Conservation (phyloP, 2,329 filamentous ascomycete species). For the Colletotrichum neosansevieriae region DNA sequence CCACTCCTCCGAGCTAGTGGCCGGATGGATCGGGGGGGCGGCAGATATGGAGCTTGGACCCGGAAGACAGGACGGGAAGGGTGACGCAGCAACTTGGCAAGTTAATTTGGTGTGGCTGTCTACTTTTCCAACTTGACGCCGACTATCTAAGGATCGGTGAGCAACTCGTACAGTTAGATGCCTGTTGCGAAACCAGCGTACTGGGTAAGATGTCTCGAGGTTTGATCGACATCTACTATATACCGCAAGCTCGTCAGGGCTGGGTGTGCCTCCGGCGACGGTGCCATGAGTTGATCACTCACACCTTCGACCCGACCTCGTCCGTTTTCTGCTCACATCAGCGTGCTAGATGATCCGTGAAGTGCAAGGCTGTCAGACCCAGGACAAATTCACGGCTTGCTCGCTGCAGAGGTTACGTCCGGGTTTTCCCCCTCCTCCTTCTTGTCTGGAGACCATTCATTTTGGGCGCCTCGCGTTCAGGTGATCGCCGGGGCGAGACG, state of each 20-base stretch:
- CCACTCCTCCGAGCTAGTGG: conserved; percentile 9
- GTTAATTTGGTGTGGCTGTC: conserved; percentile 8
- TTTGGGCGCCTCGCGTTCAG: conserved; percentile 19
- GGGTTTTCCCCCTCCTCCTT: not conserved
- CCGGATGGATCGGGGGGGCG: conserved; percentile 13
- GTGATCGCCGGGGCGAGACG: conserved; percentile 20
- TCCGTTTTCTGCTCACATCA: not conserved
- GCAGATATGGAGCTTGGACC: conserved; percentile 20
- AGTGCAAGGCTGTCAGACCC: not conserved
- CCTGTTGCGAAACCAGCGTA: not conserved
- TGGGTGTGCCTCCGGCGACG: not conserved
- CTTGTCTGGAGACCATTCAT: conserved; percentile 17
- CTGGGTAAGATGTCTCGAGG: conserved; percentile 1
- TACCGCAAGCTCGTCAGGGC: conserved; percentile 14
- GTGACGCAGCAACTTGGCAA: conserved; percentile 28
- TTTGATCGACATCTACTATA: not conserved
- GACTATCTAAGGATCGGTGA: conserved; percentile 5
- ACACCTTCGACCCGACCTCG: not conserved
- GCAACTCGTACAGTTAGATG: not conserved
- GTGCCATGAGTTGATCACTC: not conserved
- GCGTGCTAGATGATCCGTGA: not conserved
- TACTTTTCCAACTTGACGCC: conserved; percentile 11
- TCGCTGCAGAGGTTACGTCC: too few species aligned
- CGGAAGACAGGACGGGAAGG: conserved; percentile 24
- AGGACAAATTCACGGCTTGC: not conserved